Evolutionary conservation across 495 filamentous ascomycete genomes (phyloP), one percentile per base, ranked within the genome.

Genomic region (Trichoderma virens): DNA sequence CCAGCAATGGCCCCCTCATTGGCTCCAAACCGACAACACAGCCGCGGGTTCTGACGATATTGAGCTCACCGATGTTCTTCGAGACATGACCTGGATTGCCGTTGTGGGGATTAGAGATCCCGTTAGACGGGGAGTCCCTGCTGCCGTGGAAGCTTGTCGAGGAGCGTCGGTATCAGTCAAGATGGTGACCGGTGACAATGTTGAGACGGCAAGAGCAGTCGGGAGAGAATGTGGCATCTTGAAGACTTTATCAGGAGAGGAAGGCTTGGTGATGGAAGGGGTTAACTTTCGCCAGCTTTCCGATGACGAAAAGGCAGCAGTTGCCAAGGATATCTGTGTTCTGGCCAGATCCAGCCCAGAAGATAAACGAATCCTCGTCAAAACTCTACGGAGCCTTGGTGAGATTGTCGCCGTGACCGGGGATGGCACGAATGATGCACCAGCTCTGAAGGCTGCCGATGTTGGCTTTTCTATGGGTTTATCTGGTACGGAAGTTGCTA

Each of bases 391-490:
- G 75, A 89, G 89, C 64, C 78, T 93, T 25, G 91, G 91, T 14
- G 92, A 96, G 73, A 96, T 90, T 20, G 93, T 96, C 60, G 92
- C 93, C 43, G 93, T 97, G 23, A 96, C 92, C 66, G 92, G 92
- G 63, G 92, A 96, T 73, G 92, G 92, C 32, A 95, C 91, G 62
- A 96, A 96, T 66, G 92, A 96, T 76, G 92, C 89, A 1, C 91
- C 91, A 60, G 92, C 92, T 39, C 76, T 96, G 45, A 93, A 91
- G 74, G 86, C 85, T 64, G 92, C 92, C 25, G 90, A 96, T 76
- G 90, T 96, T 60, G 91, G 92, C 2, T 94, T 96, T 71, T 91
- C 91, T 5, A 95, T 96, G 92, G 92, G 91, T 69, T 87, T 95
- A 65, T 81, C 90, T 54, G 92, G 92, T 64, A 96, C 92, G 34